Conservation (phyloP, 768 basidiomycete genomes). For the Pisolithus microcarpus region DNA sequence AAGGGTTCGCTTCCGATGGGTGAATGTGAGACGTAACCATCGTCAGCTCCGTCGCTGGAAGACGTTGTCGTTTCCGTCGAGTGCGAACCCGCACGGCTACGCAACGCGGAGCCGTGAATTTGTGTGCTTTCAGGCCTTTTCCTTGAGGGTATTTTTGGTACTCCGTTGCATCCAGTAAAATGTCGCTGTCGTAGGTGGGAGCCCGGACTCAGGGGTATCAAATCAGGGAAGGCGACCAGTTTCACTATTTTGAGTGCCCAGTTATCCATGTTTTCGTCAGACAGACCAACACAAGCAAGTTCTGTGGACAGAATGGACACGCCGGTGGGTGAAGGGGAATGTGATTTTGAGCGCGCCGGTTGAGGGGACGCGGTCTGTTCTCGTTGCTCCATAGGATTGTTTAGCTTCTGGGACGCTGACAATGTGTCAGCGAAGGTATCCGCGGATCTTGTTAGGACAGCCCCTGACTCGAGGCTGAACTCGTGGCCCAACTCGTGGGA, state of each 20-base stretch:
- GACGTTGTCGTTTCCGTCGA: conserved; percentile 20
- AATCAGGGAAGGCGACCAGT: conserved; percentile 68
- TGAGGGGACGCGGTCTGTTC: conserved; percentile 4
- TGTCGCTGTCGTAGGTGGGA: conserved; percentile 3
- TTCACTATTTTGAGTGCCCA: conserved; percentile 77
- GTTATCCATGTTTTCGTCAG: conserved; percentile 57
- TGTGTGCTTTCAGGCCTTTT: conserved; percentile 9
- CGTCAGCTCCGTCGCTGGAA: conserved; percentile 30
- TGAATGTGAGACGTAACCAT: conserved; percentile 58
- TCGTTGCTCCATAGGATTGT: not conserved
- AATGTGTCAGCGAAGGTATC: not conserved
- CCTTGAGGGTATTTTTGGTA: conserved; percentile 3
- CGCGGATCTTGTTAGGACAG: conserved; percentile 35
- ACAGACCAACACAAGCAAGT: conserved; percentile 69
- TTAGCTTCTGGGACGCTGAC: not conserved
- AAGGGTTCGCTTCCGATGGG: conserved; percentile 34
- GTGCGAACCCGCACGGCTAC: conserved; percentile 16
- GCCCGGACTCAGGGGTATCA: conserved; percentile 38
- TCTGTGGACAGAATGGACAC: conserved; percentile 63
- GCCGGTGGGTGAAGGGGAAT: conserved; percentile 49
- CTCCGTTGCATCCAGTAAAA: not conserved
- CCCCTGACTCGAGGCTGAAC: conserved; percentile 29
- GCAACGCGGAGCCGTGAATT: conserved; percentile 17
- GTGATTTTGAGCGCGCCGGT: conserved; percentile 34
- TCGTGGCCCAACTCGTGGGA: conserved; percentile 23